phyloP scores from a whole-genome alignment of 495 filamentous ascomycete genomes.

The Sordaria brevicollis region DNA sequence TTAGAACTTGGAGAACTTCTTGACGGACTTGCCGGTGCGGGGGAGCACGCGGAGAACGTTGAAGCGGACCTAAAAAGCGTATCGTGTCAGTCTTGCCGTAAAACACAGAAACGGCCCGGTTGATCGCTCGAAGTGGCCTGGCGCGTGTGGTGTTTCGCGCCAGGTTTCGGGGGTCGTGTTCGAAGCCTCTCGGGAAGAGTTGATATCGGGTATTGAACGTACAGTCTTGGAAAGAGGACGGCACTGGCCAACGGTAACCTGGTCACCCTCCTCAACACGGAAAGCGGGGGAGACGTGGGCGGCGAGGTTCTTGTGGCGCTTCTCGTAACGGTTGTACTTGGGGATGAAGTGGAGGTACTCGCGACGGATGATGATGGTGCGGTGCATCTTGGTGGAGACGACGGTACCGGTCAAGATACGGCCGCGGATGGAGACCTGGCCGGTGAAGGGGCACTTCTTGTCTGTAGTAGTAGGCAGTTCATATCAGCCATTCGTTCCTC shows the following conservation, averaged over 20 bases:
- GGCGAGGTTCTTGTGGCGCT: conserved; percentile 98
- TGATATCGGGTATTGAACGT: conserved; percentile 31
- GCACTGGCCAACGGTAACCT: conserved; percentile 98
- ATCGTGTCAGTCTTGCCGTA: conserved; percentile 3
- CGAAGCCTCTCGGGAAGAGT: neutral
- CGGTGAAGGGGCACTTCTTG: conserved; percentile 99
- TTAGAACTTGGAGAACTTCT: conserved; percentile 98
- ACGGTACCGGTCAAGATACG: conserved; percentile 99
- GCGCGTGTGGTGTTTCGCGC: neutral
- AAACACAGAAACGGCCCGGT: neutral
- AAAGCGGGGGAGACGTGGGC: conserved; percentile 98
- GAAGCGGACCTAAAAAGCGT: conserved; percentile 72
- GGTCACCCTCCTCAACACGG: conserved; percentile 99
- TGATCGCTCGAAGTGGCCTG: neutral
- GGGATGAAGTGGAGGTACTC: conserved; percentile 99
- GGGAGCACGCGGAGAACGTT: conserved; percentile 97
- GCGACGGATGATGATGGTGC: conserved; percentile 96
- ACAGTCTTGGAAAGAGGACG: conserved; percentile 97
- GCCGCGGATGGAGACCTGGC: conserved; percentile 94
- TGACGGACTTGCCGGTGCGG: conserved; percentile 91
- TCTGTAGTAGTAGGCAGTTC: conserved; percentile 43
- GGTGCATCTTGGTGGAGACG: conserved; percentile 99
- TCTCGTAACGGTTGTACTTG: conserved; percentile 99
- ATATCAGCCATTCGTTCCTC: neutral
- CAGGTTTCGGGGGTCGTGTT: neutral